These are phyloP conservation scores for Digitaria exilis DNA, from an alignment of 202 grass and related monocot genomes.

Conservation along the genomic window DNA sequence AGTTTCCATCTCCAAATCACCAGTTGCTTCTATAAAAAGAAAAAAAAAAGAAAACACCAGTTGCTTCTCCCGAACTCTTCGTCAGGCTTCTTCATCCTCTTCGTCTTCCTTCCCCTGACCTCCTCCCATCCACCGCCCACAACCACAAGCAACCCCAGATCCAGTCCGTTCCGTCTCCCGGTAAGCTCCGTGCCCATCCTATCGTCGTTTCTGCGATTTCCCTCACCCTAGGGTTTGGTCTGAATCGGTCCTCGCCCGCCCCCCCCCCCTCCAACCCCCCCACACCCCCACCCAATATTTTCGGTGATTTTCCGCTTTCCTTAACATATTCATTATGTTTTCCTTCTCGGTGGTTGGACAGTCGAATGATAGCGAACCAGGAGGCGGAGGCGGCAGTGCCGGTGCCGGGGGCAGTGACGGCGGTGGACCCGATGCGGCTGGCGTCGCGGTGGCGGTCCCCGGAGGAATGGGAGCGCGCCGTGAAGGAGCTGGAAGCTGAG, in stretches of 20 bases:
- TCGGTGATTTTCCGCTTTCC: background rate
- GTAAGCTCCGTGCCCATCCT: slow-evolving; percentile 36
- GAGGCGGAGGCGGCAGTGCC: slow-evolving; percentile 38
- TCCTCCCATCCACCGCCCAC: background rate
- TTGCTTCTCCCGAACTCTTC: background rate
- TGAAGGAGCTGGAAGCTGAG: slow-evolving; percentile 63
- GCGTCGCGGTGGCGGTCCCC: slow-evolving; percentile 87
- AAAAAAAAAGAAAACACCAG: background rate
- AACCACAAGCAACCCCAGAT: slow-evolving; percentile 27
- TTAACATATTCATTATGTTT: background rate
- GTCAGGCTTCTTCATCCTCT: background rate
- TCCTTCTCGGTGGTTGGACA: background rate
- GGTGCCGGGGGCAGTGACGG: slow-evolving; percentile 2
- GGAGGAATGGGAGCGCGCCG: slow-evolving; percentile 57
- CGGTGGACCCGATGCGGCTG: slow-evolving; percentile 64
- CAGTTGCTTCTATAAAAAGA: no score
- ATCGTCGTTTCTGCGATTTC: background rate
- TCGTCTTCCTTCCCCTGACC: background rate
- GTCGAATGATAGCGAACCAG: slow-evolving; percentile 65
- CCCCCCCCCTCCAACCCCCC: no score
- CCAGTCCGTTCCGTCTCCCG: slow-evolving; percentile 10
- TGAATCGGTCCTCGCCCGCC: slow-evolving; percentile 15
- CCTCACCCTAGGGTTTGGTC: slow-evolving; percentile 10
- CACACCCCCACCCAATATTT: background rate
- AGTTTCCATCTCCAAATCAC: no score